These are phyloP conservation scores for Fusarium sp. DNA, from an alignment of 2,329 filamentous ascomycete species.

Conservation along the genomic window DNA sequence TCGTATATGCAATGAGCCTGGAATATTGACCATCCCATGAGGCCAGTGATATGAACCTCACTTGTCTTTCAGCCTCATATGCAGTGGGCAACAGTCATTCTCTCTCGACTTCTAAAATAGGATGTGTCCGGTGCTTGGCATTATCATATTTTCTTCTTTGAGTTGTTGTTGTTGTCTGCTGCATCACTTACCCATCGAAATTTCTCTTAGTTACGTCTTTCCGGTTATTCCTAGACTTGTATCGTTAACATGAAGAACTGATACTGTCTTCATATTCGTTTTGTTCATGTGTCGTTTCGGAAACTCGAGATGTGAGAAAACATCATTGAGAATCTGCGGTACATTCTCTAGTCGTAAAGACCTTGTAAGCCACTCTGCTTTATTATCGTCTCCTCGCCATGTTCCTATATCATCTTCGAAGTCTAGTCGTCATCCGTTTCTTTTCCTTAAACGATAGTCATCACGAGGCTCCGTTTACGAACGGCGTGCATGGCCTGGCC, in stretches of 20 bases:
- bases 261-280: background rate
- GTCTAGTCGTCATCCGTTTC: background rate
- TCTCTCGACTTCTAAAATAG: background rate
- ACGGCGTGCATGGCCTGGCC: background rate
- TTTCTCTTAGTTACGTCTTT: background rate
- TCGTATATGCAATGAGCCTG: background rate
- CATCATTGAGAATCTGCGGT: background rate
- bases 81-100: background rate
- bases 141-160: background rate
- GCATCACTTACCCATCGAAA: background rate
- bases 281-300: background rate
- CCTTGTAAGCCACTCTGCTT: background rate
- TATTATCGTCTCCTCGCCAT: background rate
- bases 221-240: background rate
- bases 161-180: background rate
- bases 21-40: background rate
- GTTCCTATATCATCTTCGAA: background rate
- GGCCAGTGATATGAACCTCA: background rate
- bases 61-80: background rate
- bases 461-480: background rate
- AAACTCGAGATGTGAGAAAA: accelerated
- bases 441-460: background rate
- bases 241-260: accelerated
- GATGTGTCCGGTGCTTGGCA: background rate
- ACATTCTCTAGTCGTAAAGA: background rate